Evolutionary conservation across 2,329 filamentous ascomycete species (phyloP), one percentile per base, ranked within the genome.

Genomic region (Fusarium compactum): DNA sequence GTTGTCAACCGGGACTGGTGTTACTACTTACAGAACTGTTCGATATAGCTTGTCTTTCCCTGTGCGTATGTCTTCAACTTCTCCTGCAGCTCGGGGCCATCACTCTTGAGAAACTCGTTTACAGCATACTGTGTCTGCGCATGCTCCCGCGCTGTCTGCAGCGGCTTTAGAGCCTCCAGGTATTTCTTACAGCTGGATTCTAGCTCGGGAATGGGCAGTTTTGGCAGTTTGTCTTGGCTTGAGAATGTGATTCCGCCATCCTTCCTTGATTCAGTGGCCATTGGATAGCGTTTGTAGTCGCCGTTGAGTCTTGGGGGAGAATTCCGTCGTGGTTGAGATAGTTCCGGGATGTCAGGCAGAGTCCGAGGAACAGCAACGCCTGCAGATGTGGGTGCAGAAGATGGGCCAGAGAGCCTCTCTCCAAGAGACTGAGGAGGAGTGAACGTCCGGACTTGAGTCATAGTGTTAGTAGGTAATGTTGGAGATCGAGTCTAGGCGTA

Each of bases 1-100:
- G n/a, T 11, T 47, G n/a, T 18, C 14, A 24, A 7, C 24, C 14
- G 58, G 43, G 20, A 6, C 32, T 18, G 18, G 38, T 25, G 10
- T 18, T 20, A 7, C 15, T 27, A 52, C 65, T 16, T 87, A 97
- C 95, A 99, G 76, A 99, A 99, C 76, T 99, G 96, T 79, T 98
- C 96, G 75, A 99, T 98, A 78, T 98, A 99, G 81, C 95, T 98
- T 40, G 93, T 93, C 82, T 95, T 95, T 46, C 92, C 94, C 51
- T 89, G 90, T 11, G 96, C 95, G 83, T 98, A 99, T 75, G 91
- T 90, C 83, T 95, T 96, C 60, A 98, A 82, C 80, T 92, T 95
- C 66, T 96, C 93, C 78, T 99, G 95, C 50, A 99, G 82, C 47
- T 92, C 89, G 0, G 92, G 93, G 0, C 96, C 96, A 69, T 98